Evolutionary conservation across 306 rosid genomes (phyloP).

Genomic region (peach (Prunus persica)): Prunus_persica_NCBIv2 NC_034015.1:19120001-19120500

Average conservation of each 20-base stretch:
- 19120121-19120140: neutral
- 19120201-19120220: conserved; percentile 9
- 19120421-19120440: conserved; percentile 66
- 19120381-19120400: conserved; percentile 43
- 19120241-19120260: conserved; percentile 14
- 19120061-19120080: neutral
- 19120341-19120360: neutral
- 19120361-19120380: conserved; percentile 6
- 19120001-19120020: neutral
- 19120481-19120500: conserved; percentile 64
- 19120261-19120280: conserved; percentile 50
- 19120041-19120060: neutral
- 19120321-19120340: neutral
- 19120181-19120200: conserved; percentile 17
- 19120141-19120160: neutral
- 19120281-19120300: conserved; percentile 43
- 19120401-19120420: conserved; percentile 52
- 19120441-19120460: conserved; percentile 68
- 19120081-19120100: neutral
- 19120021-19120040: neutral
- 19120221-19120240: conserved; percentile 1
- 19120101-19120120: neutral
- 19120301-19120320: neutral
- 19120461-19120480: conserved; percentile 54
- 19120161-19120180: neutral